Base-by-base conservation (phyloP, 257 asterid genomes). In the Galeopsis tetrahit region DNA sequence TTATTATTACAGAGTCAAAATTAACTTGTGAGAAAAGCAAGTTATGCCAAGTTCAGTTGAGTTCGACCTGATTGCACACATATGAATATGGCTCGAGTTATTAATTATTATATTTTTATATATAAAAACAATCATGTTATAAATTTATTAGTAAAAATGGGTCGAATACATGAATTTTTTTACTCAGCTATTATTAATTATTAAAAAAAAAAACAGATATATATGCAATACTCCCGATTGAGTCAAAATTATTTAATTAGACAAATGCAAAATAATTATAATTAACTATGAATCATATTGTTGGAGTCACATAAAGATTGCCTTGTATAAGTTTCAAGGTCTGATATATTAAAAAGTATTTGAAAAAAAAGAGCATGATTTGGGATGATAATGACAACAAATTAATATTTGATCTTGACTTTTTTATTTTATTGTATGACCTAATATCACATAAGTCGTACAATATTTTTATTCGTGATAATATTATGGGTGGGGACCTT, bases 401-500 rank as follows among this genome's bases (percentile, higher is more conserved):
- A 21, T 21, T 21, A 21, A 73, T 72, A 72, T 76, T 63, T 79
- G 9, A 68, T 69, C 32, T 76, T 73, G 79, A 77, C 84, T 38
- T 73, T 53, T 10, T 32, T 3, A 21, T 8, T 52, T 11, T 57
- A 7, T 60, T 11, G 9, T 51, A 14, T 9, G 55, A 48, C 39
- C 40, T 44, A 42, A 71, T 63, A 17, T 60, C 44, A 34, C 44
- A 46, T 43, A 71, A 80, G 80, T 75, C 78, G 31, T 65, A 69
- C 33, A 32, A 33, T 66, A 80, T 34, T 53, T 51, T 10, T 62
- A 76, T 72, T 55, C 51, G 4, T 42, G 72, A 46, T 66, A 65
- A 61, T 76, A 69, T 71, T 40, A 40, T 31, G 5, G 3, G 62
- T 75, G 52, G 80, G 83, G 83, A 75, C 78, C 73, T 44, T 72